Evolutionary conservation across 2,329 filamentous ascomycete species (phyloP).

Genomic region (Fusarium domesticum): DNA sequence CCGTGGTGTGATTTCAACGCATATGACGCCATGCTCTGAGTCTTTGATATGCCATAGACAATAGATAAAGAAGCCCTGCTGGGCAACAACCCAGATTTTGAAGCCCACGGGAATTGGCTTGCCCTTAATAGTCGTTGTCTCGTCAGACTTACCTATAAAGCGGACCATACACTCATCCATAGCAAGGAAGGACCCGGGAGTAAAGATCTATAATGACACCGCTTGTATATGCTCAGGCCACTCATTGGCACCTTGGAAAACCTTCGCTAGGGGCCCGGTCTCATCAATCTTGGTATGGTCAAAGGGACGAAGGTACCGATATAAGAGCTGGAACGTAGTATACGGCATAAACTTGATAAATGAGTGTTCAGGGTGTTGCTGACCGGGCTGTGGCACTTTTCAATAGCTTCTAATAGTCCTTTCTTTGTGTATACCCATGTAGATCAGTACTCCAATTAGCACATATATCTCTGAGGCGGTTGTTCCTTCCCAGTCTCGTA

Average conservation of each 20-base stretch:
- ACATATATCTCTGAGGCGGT: no score
- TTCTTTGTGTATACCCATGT: slow-evolving; percentile 11
- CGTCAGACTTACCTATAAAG: background rate
- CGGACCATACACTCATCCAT: slow-evolving; percentile 4
- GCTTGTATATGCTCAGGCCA: background rate
- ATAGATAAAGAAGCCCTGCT: slow-evolving; percentile 3
- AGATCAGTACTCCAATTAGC: no score
- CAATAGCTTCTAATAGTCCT: slow-evolving; percentile 4
- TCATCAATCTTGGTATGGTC: background rate
- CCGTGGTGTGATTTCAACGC: no score
- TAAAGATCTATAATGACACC: background rate
- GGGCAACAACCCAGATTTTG: slow-evolving; percentile 11
- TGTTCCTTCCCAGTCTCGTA: no score
- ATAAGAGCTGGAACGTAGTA: slow-evolving; percentile 4
- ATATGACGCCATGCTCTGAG: no score
- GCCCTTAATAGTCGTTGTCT: background rate
- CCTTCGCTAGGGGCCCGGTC: no score
- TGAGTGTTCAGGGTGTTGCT: background rate
- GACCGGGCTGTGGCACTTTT: slow-evolving; percentile 1
- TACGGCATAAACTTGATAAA: slow-evolving; percentile 1
- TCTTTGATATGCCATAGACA: slow-evolving; percentile 8
- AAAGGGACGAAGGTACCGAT: slow-evolving; percentile 2
- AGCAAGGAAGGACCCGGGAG: background rate
- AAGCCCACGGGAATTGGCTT: slow-evolving; percentile 5
- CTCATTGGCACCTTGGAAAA: background rate